Evolutionary conservation across 257 asterid genomes (phyloP), one percentile per base, ranked within the genome.

Genomic region (Nicotiana knightiana): DNA sequence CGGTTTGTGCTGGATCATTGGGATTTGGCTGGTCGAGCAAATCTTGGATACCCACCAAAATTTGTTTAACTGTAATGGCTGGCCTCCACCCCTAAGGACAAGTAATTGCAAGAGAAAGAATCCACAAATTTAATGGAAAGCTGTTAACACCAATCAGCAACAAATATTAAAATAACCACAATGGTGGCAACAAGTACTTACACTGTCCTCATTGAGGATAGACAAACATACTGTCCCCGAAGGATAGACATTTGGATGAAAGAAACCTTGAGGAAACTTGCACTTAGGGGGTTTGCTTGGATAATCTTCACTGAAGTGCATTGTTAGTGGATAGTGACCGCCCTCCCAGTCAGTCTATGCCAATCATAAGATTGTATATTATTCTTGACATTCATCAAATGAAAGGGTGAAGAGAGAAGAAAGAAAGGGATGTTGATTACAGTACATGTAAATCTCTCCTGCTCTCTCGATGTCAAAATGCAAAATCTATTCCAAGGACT

Each of bases 251-350:
- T 95, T 95, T 39, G 98, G 99, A 81, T 93, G 99, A 85, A 95
- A 93, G 86, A 93, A 93, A 3, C 93, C 93, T 65, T 35, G 88
- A 8, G 96, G 97, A 82, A 93, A 95, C 87, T 90, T 93, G 89
- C 98, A 95, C 81, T 93, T 92, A 0, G 97, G 98, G 18, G 98
- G 97, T 78, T 92, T 93, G 88, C 98, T 93, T 13, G 98, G 99
- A 83, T 92, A 92, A 76, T 95, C 99, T 84, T 92, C 98, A 80
- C 89, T 91, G n/a, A 95, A 93, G 84, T 89, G 88, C 97, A 95
- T 89, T 1, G 95, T 93, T 9, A 95, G 88, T 1, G 97, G 97
- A 85, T 88, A 95, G 85, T 37, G 87, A 82, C 98, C 98, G 51
- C 97, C 97, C 59, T 93, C 98, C 98, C 97, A 95, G 58, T 90